A percentile compares a stretch with the other conserved stretches of the same genome.
Conservation (phyloP, 1,284 basidiomycete species). For the Cutaneotrichosporon daszewskae region DNA sequence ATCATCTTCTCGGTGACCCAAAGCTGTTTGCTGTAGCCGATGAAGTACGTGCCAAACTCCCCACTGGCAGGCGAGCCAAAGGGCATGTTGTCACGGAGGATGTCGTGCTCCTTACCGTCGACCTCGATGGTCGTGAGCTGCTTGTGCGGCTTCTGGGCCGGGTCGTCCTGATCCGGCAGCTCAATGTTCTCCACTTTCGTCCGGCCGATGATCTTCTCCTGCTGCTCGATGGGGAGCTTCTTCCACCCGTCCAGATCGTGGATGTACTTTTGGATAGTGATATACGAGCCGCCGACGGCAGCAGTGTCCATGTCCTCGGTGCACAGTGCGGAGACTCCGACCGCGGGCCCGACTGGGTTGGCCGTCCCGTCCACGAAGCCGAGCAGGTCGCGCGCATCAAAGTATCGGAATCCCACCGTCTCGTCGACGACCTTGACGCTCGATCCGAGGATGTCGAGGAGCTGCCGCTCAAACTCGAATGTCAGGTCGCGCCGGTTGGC, state of each 20-base stretch:
- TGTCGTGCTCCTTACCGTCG: slow-evolving; percentile 13
- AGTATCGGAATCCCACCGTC: slow-evolving; percentile 16
- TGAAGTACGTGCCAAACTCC: slow-evolving; percentile 18
- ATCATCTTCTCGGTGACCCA: slow-evolving; percentile 21
- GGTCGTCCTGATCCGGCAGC: slow-evolving; percentile 7
- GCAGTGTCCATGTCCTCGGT: background rate
- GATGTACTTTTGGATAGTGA: slow-evolving; percentile 17
- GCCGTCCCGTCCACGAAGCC: slow-evolving; percentile 20
- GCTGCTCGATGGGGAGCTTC: slow-evolving; percentile 8
- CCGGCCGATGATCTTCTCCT: slow-evolving; percentile 14
- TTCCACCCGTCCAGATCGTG: slow-evolving; percentile 15
- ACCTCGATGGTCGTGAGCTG: slow-evolving; percentile 11
- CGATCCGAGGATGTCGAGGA: slow-evolving; percentile 9
- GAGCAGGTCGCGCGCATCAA: slow-evolving; percentile 18
- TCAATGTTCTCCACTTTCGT: slow-evolving; percentile 18
- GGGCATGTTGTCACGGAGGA: slow-evolving; percentile 22
- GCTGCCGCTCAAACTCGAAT: slow-evolving; percentile 15
- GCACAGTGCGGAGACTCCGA: slow-evolving; percentile 2
- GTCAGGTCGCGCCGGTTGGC: slow-evolving; percentile 13
- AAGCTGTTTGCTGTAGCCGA: slow-evolving; percentile 13
- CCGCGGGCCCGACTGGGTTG: slow-evolving; percentile 13
- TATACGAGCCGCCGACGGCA: slow-evolving; percentile 10
- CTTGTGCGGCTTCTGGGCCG: slow-evolving; percentile 17
- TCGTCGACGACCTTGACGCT: slow-evolving; percentile 8
- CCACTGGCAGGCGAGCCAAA: slow-evolving; percentile 12